A percentile compares a stretch with the other conserved stretches of the same genome.
These are phyloP conservation scores for Thelephora ganbajun DNA, from an alignment of 768 basidiomycete genomes.

Conservation along the genomic window DNA sequence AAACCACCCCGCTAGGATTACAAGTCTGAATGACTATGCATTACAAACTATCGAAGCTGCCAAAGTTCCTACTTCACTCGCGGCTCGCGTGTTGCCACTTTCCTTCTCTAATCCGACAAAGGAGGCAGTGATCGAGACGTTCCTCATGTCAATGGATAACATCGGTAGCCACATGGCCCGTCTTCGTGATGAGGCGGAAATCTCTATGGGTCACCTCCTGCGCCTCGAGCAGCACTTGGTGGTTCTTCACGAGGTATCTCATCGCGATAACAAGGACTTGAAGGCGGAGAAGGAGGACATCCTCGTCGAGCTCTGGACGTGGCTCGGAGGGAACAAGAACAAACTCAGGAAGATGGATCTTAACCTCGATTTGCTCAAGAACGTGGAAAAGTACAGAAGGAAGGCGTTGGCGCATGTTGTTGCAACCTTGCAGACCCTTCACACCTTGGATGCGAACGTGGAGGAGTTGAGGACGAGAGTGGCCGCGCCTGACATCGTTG, in stretches of 20 bases:
- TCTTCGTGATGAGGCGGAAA: constrained; percentile 55
- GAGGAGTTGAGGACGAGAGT: constrained; percentile 65
- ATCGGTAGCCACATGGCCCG: constrained; percentile 37
- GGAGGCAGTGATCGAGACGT: constrained; percentile 37
- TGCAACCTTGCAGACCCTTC: constrained; percentile 45
- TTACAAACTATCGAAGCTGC: constrained; percentile 37
- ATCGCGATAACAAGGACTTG: constrained; percentile 40
- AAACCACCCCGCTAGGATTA: neutral
- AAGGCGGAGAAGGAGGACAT: constrained; percentile 34
- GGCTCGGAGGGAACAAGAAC: constrained; percentile 44
- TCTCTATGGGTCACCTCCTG: constrained; percentile 39
- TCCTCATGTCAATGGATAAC: constrained; percentile 48
- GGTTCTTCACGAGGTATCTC: constrained; percentile 41
- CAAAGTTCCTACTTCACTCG: constrained; percentile 1
- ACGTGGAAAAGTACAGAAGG: constrained; percentile 42
- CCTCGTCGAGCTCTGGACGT: constrained; percentile 57
- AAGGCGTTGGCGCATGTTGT: constrained; percentile 55
- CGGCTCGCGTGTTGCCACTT: neutral
- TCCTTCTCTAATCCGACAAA: constrained; percentile 14
- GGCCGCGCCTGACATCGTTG: constrained; percentile 49
- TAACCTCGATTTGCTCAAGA: constrained; percentile 38
- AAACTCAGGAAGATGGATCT: constrained; percentile 33
- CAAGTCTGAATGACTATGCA: constrained; percentile 60
- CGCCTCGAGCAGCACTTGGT: constrained; percentile 46
- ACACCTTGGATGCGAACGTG: constrained; percentile 57